Conservation (phyloP, 768 basidiomycete genomes). For the Calocera cornea region DNA sequence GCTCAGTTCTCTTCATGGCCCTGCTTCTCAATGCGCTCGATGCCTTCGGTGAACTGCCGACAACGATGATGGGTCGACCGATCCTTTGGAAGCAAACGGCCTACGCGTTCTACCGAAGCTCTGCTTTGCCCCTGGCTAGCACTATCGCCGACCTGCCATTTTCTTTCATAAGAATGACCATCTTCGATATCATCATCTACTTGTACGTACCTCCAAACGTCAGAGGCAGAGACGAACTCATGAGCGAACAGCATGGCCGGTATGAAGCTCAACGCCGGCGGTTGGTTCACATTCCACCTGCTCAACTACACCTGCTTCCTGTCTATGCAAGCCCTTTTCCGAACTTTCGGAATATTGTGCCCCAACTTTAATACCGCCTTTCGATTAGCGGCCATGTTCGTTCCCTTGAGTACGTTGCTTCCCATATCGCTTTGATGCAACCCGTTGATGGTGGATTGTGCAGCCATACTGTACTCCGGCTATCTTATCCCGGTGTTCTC, state of each 20-base stretch:
- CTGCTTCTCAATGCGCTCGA: slow-evolving; percentile 51
- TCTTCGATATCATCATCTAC: slow-evolving; percentile 30
- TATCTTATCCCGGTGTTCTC: slow-evolving; percentile 51
- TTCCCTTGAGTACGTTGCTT: slow-evolving; percentile 42
- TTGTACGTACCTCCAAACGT: slow-evolving; percentile 13
- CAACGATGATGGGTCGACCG: slow-evolving; percentile 68
- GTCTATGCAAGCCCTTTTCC: slow-evolving; percentile 74
- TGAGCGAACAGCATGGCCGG: slow-evolving; percentile 21
- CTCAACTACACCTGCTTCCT: slow-evolving; percentile 40
- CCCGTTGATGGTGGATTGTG: slow-evolving; percentile 15
- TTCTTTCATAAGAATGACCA: slow-evolving; percentile 18
- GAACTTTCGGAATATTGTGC: slow-evolving; percentile 40
- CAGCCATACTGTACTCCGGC: slow-evolving; percentile 46
- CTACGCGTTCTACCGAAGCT: slow-evolving; percentile 32
- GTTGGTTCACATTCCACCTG: slow-evolving; percentile 57
- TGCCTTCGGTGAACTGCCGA: slow-evolving; percentile 61
- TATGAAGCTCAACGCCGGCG: slow-evolving; percentile 21
- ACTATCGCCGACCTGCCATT: slow-evolving; percentile 29
- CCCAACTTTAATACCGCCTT: slow-evolving; percentile 47
- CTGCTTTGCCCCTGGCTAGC: slow-evolving; percentile 27
- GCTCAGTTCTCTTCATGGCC: slow-evolving; percentile 57
- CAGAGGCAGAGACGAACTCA: not conserved
- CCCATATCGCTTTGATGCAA: slow-evolving; percentile 50
- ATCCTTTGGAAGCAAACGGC: slow-evolving; percentile 34
- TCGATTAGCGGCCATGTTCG: slow-evolving; percentile 26